Percentiles rank a stretch among this genome's conserved stretches.
phyloP scores from a whole-genome alignment of 2,329 filamentous ascomycete genomes.

The Polytolypa hystricis region DNA sequence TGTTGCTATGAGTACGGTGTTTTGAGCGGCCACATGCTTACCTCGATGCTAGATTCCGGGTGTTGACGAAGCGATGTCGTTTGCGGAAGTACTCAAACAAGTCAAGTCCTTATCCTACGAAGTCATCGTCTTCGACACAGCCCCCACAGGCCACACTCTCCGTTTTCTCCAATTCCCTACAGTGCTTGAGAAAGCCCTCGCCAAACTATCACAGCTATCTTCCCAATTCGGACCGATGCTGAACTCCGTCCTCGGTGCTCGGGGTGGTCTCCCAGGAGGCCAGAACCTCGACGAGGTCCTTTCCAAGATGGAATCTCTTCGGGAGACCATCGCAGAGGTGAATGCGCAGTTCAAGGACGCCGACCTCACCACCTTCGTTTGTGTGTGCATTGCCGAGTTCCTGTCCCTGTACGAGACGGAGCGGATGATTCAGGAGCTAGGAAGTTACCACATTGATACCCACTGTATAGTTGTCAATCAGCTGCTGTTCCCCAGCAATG shows the following conservation, averaged over 20 bases:
- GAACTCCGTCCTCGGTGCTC: conserved; percentile 76
- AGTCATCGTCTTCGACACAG: conserved; percentile 97
- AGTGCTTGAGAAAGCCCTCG: conserved; percentile 95
- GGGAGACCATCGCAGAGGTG: conserved; percentile 87
- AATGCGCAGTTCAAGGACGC: conserved; percentile 98
- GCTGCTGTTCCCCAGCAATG: conserved; percentile 79
- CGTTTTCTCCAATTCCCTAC: conserved; percentile 98
- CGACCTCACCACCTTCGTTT: conserved; percentile 90
- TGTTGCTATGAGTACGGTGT: no score
- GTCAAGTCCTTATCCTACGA: conserved; percentile 98
- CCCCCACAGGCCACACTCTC: conserved; percentile 92
- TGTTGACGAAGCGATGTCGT: conserved; percentile 99
- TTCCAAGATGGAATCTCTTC: conserved; percentile 84
- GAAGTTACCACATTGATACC: conserved; percentile 87
- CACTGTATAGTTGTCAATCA: conserved; percentile 98
- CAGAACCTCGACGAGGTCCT: conserved; percentile 86
- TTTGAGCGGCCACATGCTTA: no score
- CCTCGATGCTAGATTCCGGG: conserved; percentile 78
- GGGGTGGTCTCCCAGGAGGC: conserved; percentile 74
- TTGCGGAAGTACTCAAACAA: conserved; percentile 97
- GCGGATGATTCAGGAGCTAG: conserved; percentile 97
- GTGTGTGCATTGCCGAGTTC: conserved; percentile 97
- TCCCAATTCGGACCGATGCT: conserved; percentile 92
- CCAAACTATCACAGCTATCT: conserved; percentile 88
- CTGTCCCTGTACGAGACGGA: conserved; percentile 95